Evolutionary conservation across 495 filamentous ascomycete species (phyloP), one percentile per base, ranked within the genome.

Genomic region (Annulohypoxylon nitens): DNA sequence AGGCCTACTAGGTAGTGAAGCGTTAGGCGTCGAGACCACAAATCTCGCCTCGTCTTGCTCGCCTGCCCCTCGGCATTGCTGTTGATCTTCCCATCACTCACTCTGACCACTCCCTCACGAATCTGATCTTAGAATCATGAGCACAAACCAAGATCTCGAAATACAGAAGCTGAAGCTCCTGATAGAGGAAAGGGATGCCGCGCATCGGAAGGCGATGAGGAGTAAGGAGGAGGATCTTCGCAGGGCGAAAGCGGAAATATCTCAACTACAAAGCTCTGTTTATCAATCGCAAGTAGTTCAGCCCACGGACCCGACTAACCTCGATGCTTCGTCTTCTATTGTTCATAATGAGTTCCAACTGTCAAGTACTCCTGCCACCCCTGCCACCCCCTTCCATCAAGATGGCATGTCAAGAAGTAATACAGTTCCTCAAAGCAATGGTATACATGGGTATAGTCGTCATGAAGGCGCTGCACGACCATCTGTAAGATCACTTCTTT

Each of bases 221-320:
- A 76, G 34, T 55, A 76, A 75, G 61, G 71, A 78, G 11, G 72
- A 73, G 53, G 75, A 77, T 66, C 75, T 78, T 64, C 68, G 62
- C 67, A 68, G 43, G 63, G 70, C 75, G 65, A 70, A 73, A 39
- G 77, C 71, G 59, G 78, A 81, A 43, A 39, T 79, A 67, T 73
- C 70, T 37, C 70, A 77, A 34, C 66, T 79, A 41, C 78, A 79
- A 48, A 77, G 66, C 60, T 81, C 81, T 53, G 65, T 70, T 67
- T 78, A 73, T 53, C 81, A 83, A 76, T 74, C 75, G 64, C 75
- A 75, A 73, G 71, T 76, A 57, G 69, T 66, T 53, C 76, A 69
- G 23, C 67, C 64, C 30, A 47, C 73, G 61, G 67, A 43, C 59
- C 50, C 61, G 39, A 67, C 20, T 65, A 62, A 70, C 25, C 51